Conservation (phyloP, 441 rosid species). For the Mallotus japonicus region DNA sequence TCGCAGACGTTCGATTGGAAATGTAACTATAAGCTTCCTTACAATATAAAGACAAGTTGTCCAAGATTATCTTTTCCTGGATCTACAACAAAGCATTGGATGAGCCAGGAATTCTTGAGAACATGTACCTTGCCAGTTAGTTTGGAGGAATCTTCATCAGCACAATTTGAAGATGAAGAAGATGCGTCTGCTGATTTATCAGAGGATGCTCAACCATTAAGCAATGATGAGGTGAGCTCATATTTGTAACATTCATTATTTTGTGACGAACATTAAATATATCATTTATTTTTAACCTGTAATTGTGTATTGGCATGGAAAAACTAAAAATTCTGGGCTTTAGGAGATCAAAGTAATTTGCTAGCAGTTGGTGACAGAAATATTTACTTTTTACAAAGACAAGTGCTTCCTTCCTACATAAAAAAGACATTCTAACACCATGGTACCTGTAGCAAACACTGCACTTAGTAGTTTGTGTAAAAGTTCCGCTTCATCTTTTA, state of each 20-base stretch:
- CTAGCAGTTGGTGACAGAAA: not conserved
- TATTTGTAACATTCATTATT: conserved; percentile 7
- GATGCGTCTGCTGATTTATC: conserved; percentile 37
- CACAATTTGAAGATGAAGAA: conserved; percentile 38
- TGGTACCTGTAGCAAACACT: not conserved
- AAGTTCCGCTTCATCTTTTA: not conserved
- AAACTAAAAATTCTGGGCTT: not conserved
- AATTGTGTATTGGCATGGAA: not conserved
- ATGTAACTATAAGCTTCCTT: conserved; percentile 23
- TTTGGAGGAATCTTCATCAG: conserved; percentile 47
- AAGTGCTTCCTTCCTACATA: too few species aligned
- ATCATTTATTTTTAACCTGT: not conserved
- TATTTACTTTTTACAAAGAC: too few species aligned
- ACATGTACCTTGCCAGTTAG: conserved; percentile 38
- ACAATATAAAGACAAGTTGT: conserved; percentile 14
- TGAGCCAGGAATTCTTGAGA: conserved; percentile 35
- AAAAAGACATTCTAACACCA: too few species aligned
- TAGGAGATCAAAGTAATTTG: not conserved
- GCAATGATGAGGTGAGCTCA: conserved; percentile 54
- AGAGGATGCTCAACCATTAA: conserved; percentile 46
- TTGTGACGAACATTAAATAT: not conserved
- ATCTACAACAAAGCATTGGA: conserved; percentile 31
- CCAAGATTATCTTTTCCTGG: conserved; percentile 31
- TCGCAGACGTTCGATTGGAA: conserved; percentile 30
- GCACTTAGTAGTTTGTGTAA: not conserved